Evolutionary conservation across 352 stramenopile species (phyloP).

Genomic region (Globisporangium splendens): DNA sequence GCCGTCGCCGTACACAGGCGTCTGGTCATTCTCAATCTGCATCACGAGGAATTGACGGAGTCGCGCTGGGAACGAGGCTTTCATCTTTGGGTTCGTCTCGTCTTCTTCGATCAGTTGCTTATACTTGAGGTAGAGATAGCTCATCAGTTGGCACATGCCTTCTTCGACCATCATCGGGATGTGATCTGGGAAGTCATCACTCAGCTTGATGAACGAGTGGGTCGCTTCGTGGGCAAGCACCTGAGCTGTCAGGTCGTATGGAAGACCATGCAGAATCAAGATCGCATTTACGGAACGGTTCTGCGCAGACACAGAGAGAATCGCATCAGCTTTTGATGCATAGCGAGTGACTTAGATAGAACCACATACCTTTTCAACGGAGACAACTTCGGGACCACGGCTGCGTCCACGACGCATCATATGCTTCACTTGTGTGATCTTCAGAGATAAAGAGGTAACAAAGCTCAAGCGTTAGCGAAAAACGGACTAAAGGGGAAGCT

Average conservation of each 20-base stretch:
- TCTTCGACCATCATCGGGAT: conserved; percentile 56
- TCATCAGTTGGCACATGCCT: conserved; percentile 75
- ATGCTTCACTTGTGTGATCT: conserved; percentile 45
- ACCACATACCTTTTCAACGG: conserved; percentile 43
- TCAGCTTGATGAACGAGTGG: conserved; percentile 72
- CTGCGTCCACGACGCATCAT: conserved; percentile 38
- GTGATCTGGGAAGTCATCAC: conserved; percentile 56
- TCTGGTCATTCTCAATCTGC: conserved; percentile 58
- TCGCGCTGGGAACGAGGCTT: conserved; percentile 29
- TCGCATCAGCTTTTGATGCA: background rate
- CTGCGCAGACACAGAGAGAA: conserved; percentile 16
- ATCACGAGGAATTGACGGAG: conserved; percentile 66
- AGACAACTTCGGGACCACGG: conserved; percentile 35
- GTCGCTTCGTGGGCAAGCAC: conserved; percentile 74
- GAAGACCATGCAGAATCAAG: conserved; percentile 64
- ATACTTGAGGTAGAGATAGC: conserved; percentile 74
- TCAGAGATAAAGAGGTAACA: background rate
- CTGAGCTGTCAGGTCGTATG: conserved; percentile 70
- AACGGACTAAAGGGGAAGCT: background rate
- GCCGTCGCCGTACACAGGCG: conserved; percentile 60
- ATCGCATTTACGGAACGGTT: conserved; percentile 69
- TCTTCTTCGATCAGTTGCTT: conserved; percentile 47
- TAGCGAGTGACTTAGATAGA: background rate
- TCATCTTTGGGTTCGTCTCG: conserved; percentile 26
- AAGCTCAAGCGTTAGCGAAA: background rate